A percentile compares a stretch with the other conserved stretches of the same genome.
Conservation (phyloP, 2,329 filamentous ascomycete genomes). For the Colletotrichum sp. region DNA sequence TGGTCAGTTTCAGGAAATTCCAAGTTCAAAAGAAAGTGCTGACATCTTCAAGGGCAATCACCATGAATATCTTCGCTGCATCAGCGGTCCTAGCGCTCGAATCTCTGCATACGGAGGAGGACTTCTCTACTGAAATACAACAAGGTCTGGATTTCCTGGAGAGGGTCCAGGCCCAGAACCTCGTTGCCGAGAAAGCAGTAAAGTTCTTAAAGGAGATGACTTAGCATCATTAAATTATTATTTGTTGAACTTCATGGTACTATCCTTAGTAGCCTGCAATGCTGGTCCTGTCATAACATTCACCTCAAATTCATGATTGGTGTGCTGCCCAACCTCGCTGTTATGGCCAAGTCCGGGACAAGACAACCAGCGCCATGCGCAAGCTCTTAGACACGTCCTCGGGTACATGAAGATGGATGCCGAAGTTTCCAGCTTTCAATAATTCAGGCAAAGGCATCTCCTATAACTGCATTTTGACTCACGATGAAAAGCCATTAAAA, state of each 20-base stretch:
- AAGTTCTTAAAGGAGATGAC: background rate
- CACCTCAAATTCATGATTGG: background rate
- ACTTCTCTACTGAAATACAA: background rate
- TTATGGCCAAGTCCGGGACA: background rate
- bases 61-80: background rate
- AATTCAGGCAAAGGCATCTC: no score
- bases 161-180: background rate
- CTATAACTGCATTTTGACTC: fast-evolving
- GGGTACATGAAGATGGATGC: background rate
- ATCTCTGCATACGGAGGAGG: background rate
- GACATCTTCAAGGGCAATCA: background rate
- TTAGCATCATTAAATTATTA: background rate
- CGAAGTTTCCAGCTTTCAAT: background rate
- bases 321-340: background rate
- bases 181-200: background rate
- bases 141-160: background rate
- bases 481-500: background rate
- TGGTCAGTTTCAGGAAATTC: background rate
- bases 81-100: background rate
- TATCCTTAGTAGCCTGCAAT: background rate
- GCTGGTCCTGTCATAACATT: background rate
- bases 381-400: background rate
- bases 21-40: background rate
- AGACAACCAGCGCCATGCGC: background rate
- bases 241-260: background rate